Conservation (phyloP, 1,284 basidiomycete genomes). For the Xerocomus nothofagi region DNA sequence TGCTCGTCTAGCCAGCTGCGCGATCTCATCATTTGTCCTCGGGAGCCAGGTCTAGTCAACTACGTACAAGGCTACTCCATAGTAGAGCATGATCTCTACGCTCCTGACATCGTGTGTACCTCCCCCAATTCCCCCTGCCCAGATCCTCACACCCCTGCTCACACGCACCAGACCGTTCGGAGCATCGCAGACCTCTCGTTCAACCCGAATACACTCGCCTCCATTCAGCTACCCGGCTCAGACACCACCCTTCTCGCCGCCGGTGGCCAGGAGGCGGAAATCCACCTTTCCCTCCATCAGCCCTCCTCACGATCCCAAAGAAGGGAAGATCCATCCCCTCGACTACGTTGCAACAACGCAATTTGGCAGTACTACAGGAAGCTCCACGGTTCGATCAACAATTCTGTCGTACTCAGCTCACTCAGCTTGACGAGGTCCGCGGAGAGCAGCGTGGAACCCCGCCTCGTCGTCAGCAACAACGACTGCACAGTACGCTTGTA, state of each 20-base stretch:
- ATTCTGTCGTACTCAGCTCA: slow-evolving; percentile 72
- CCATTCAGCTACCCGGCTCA: slow-evolving; percentile 54
- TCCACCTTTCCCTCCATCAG: slow-evolving; percentile 64
- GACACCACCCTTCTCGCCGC: slow-evolving; percentile 71
- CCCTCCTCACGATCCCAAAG: slow-evolving; percentile 30
- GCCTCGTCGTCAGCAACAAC: slow-evolving; percentile 83
- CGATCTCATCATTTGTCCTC: slow-evolving; percentile 74
- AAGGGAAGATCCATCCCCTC: slow-evolving; percentile 14
- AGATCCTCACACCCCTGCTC: slow-evolving; percentile 13
- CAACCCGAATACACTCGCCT: slow-evolving; percentile 67
- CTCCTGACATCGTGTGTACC: slow-evolving; percentile 50
- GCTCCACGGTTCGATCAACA: slow-evolving; percentile 76
- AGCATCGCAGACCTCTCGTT: slow-evolving; percentile 58
- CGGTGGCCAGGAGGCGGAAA: slow-evolving; percentile 79
- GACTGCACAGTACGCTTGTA: slow-evolving; percentile 77
- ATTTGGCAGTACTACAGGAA: slow-evolving; percentile 59
- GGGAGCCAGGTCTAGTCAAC: slow-evolving; percentile 64
- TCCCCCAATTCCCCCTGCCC: slow-evolving; percentile 10
- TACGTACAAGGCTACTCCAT: slow-evolving; percentile 61
- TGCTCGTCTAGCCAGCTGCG: slow-evolving; percentile 61
- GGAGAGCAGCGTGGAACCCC: slow-evolving; percentile 63
- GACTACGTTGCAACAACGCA: slow-evolving; percentile 28
- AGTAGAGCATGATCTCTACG: slow-evolving; percentile 62
- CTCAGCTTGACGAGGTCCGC: slow-evolving; percentile 56
- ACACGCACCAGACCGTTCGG: slow-evolving; percentile 44